These are phyloP conservation scores for Cercospora zeina DNA, from an alignment of 2,329 filamentous ascomycete genomes.

Conservation along the genomic window DNA sequence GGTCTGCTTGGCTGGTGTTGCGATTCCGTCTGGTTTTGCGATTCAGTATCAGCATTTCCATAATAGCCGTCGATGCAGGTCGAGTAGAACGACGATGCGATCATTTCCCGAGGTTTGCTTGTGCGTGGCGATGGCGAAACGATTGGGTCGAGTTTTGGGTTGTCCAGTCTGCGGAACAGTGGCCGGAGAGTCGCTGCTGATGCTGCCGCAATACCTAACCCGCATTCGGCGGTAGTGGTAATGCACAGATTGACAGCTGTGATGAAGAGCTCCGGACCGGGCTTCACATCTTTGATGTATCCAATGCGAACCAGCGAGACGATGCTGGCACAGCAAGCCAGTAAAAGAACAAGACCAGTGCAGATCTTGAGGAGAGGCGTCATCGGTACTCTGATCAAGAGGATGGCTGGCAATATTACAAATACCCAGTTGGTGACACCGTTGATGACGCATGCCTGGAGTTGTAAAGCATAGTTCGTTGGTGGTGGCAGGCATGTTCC, in stretches of 20 bases:
- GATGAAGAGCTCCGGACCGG: constrained; percentile 31
- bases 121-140: background rate
- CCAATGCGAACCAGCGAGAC: constrained; percentile 33
- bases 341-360: constrained; percentile 44
- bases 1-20: constrained; percentile 12
- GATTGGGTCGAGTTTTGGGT: constrained; percentile 11
- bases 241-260: constrained; percentile 34
- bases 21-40: constrained; percentile 6
- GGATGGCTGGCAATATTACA: constrained; percentile 44
- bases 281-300: constrained; percentile 30
- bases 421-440: constrained; percentile 42
- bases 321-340: constrained; percentile 39
- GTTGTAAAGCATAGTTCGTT: constrained; percentile 28
- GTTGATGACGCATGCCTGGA: constrained; percentile 39
- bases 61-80: constrained; percentile 13
- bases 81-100: constrained; percentile 13
- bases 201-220: constrained; percentile 41
- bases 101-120: background rate
- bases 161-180: constrained; percentile 33
- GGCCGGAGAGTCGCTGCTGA: constrained; percentile 40
- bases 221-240: constrained; percentile 41
- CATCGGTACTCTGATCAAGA: constrained; percentile 47
- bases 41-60: background rate
- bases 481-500: constrained; percentile 28
- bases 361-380: constrained; percentile 45